phyloP scores from a whole-genome alignment of 768 basidiomycete species.

The Cystobasidium ongulense region DNA sequence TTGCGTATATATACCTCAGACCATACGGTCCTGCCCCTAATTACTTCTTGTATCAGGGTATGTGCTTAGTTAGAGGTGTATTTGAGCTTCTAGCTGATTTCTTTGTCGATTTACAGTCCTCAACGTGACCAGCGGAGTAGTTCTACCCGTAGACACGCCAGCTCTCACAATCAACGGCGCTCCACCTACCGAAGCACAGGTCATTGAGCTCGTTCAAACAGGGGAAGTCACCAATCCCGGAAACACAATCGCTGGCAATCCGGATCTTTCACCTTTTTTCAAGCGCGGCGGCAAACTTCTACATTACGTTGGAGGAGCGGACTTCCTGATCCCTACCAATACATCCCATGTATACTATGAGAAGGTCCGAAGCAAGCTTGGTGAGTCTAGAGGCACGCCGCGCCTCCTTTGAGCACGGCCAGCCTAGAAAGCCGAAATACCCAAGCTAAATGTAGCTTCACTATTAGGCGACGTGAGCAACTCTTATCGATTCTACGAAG shows the following conservation, averaged over 20 bases:
- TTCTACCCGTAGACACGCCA: constrained; percentile 1
- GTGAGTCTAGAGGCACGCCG: neutral
- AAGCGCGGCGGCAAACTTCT: constrained; percentile 31
- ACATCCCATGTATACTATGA: constrained; percentile 15
- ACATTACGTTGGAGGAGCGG: constrained; percentile 31
- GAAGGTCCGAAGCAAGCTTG: constrained; percentile 1
- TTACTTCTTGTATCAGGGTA: constrained; percentile 1
- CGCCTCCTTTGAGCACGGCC: too few species aligned
- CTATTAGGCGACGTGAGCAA: constrained; percentile 11
- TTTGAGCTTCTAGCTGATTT: neutral
- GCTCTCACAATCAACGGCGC: neutral
- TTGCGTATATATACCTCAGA: neutral
- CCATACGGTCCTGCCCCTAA: constrained; percentile 26
- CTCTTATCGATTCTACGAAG: constrained; percentile 13
- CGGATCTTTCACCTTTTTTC: constrained; percentile 33
- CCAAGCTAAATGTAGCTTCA: too few species aligned
- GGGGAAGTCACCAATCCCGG: constrained; percentile 35
- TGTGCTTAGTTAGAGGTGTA: neutral
- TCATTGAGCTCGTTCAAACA: constrained; percentile 25
- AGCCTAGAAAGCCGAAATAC: too few species aligned
- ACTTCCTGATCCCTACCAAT: constrained; percentile 34
- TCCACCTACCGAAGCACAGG: neutral
- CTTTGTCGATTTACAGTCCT: constrained; percentile 4
- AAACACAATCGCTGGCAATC: constrained; percentile 27
- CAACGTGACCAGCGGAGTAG: constrained; percentile 10